phyloP scores from a whole-genome alignment of 108 stramenopile genomes.

The Nannochloropsis oceanica region DNA sequence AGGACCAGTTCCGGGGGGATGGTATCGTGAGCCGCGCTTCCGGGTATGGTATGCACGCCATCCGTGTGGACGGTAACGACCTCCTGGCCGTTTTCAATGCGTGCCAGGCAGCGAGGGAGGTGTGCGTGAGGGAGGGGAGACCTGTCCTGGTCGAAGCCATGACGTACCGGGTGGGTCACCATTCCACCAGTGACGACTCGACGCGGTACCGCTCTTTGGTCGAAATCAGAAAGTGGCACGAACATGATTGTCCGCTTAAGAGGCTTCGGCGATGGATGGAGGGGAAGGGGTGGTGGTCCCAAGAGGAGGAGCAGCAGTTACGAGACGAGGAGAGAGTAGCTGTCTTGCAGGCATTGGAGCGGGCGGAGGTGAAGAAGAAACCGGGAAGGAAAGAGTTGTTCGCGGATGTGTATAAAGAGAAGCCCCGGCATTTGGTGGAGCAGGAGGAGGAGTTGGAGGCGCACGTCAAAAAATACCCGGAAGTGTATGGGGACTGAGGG shows the following conservation, averaged over 20 bases:
- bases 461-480: constrained; percentile 48
- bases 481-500: neutral
- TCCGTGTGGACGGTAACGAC: constrained; percentile 97
- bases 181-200: constrained; percentile 90
- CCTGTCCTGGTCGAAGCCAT: constrained; percentile 94
- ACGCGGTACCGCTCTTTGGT: constrained; percentile 57
- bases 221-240: constrained; percentile 57
- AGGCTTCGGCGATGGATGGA: constrained; percentile 56
- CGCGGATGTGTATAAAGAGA: constrained; percentile 78
- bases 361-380: constrained; percentile 60
- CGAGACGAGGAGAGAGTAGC: constrained; percentile 55
- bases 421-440: constrained; percentile 59
- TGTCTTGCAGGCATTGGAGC: constrained; percentile 56
- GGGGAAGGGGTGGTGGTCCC: constrained; percentile 53
- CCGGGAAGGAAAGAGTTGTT: constrained; percentile 65
- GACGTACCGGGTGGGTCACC: constrained; percentile 94
- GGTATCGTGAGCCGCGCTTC: constrained; percentile 77
- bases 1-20: constrained; percentile 90
- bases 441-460: constrained; percentile 53
- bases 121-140: constrained; percentile 44
- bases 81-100: constrained; percentile 80
- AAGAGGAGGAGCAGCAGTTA: constrained; percentile 39
- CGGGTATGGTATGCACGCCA: constrained; percentile 84
- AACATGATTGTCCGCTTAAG: constrained; percentile 53
- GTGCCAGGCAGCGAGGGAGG: constrained; percentile 50